A percentile compares a stretch with the other conserved stretches of the same genome.
Conservation (phyloP, 768 basidiomycete species). For the Kwoniella mangroviensis region DNA sequence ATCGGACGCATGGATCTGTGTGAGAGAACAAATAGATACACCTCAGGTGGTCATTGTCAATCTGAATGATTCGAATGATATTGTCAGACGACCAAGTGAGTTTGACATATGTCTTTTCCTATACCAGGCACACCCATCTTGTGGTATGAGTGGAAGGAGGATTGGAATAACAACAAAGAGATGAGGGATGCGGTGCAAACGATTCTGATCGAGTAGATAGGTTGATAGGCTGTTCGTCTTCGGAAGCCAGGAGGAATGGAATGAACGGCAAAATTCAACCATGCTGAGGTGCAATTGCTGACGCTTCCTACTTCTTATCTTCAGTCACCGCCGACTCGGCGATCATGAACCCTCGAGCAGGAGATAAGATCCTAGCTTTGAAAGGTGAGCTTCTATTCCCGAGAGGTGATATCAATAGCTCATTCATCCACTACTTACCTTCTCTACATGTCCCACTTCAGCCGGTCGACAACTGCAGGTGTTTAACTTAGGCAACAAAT, state of each 20-base stretch:
- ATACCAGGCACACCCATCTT: too few species aligned
- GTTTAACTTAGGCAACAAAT: constrained; percentile 97
- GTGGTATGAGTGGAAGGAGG: too few species aligned
- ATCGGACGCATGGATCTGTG: constrained; percentile 97
- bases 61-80: constrained; percentile 95
- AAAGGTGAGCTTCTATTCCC: constrained; percentile 68
- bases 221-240: too few species aligned
- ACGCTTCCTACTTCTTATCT: neutral
- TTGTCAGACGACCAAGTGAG: constrained; percentile 60
- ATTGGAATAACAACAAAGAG: too few species aligned
- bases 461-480: constrained; percentile 93
- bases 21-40: constrained; percentile 57
- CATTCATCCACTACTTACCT: neutral
- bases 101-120: neutral
- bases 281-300: neutral
- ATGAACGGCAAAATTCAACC: too few species aligned
- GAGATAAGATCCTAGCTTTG: constrained; percentile 91
- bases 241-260: too few species aligned
- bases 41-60: constrained; percentile 99
- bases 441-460: constrained; percentile 53
- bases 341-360: constrained; percentile 85
- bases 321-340: constrained; percentile 94
- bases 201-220: too few species aligned
- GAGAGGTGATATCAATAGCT: neutral
- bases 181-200: neutral